These are phyloP conservation scores for Butyriboletus loyo DNA, from an alignment of 768 basidiomycete species.

Conservation along the genomic window DNA sequence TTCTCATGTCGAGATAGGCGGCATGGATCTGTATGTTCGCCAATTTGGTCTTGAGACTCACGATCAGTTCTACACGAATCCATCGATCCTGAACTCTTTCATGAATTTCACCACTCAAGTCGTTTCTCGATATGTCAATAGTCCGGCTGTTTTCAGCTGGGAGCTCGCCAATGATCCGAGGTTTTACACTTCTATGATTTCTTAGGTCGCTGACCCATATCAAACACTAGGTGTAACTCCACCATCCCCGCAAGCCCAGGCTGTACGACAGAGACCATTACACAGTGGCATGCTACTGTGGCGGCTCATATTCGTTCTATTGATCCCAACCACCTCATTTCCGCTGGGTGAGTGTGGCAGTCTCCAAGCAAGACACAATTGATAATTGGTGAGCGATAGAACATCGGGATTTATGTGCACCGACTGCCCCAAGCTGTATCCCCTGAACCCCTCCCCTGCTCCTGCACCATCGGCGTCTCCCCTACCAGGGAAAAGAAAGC, in stretches of 20 bases:
- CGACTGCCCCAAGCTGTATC: constrained; percentile 56
- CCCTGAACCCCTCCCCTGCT: constrained; percentile 26
- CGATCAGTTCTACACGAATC: constrained; percentile 58
- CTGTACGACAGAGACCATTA: constrained; percentile 54
- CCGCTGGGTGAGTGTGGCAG: constrained; percentile 49
- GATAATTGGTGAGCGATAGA: constrained; percentile 27
- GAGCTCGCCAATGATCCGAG: constrained; percentile 68
- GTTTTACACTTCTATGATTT: constrained; percentile 26
- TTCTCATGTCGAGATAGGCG: constrained; percentile 38
- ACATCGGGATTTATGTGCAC: constrained; percentile 57
- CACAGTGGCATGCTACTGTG: constrained; percentile 51
- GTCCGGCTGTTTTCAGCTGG: constrained; percentile 52
- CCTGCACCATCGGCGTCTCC: constrained; percentile 40
- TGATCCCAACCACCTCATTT: constrained; percentile 64
- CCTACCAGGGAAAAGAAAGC: constrained; percentile 38
- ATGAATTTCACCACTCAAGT: constrained; percentile 55
- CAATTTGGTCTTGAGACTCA: constrained; percentile 42
- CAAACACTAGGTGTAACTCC: constrained; percentile 51
- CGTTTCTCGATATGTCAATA: constrained; percentile 53
- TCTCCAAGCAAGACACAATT: background rate
- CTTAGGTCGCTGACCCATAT: background rate
- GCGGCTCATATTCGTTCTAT: constrained; percentile 42
- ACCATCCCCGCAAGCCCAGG: constrained; percentile 38
- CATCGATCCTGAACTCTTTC: constrained; percentile 48
- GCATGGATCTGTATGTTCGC: constrained; percentile 66